Conservation (phyloP, 169 alveolate genomes). For the Cryptosporidium muris region DNA sequence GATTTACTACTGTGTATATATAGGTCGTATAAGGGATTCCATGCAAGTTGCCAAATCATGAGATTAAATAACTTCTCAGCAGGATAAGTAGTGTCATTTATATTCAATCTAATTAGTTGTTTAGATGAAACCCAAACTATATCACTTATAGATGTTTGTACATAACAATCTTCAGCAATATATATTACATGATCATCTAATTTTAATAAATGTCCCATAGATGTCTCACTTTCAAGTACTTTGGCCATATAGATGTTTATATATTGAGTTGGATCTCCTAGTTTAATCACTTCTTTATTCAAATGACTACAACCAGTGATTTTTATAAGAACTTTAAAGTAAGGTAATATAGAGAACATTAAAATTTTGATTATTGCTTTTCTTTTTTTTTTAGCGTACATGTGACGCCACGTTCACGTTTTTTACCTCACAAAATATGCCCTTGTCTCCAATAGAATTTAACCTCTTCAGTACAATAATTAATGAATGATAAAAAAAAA, state of each 20-base stretch:
- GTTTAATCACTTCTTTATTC: neutral
- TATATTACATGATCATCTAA: conserved; percentile 12
- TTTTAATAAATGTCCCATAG: neutral
- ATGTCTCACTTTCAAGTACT: conserved; percentile 8
- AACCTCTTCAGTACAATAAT: neutral
- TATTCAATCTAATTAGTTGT: neutral
- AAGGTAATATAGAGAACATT: conserved; percentile 19
- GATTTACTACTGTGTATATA: neutral
- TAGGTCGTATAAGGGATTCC: conserved; percentile 26
- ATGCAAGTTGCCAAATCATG: conserved; percentile 53
- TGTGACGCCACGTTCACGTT: conserved; percentile 1
- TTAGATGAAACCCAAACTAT: conserved; percentile 60
- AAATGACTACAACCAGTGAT: conserved; percentile 35
- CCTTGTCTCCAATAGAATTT: neutral
- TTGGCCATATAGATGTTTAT: conserved; percentile 12
- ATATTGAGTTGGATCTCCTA: conserved; percentile 2
- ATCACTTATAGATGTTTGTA: conserved; percentile 33
- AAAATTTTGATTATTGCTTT: neutral
- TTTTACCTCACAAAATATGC: neutral
- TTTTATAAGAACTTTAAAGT: conserved; percentile 27
- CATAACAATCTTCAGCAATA: conserved; percentile 45
- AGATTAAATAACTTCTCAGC: conserved; percentile 12
- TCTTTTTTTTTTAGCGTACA: neutral
- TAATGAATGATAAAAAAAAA: conserved; percentile 54
- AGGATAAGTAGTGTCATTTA: conserved; percentile 1